Conservation (phyloP, 169 alveolate genomes). For the Plasmodium coatneyi region DNA sequence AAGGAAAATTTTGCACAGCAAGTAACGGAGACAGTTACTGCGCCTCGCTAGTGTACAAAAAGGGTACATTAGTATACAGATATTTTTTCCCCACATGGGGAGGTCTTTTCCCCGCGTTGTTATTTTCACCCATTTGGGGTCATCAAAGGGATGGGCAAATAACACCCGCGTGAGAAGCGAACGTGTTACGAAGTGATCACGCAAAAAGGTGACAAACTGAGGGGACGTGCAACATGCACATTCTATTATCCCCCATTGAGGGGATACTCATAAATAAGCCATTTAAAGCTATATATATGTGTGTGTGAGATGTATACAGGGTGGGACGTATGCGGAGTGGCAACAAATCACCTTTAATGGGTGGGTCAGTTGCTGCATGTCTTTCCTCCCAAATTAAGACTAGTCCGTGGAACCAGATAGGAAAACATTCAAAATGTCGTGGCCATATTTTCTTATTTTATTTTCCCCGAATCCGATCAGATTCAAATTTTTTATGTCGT, state of each 20-base stretch:
- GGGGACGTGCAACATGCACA: not conserved
- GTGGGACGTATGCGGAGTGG: not conserved
- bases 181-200: not conserved
- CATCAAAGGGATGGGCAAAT: not conserved
- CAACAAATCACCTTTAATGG: not conserved
- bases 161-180: not conserved
- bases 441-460: conserved; percentile 64
- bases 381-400: not conserved
- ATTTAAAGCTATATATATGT: not conserved
- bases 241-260: not conserved
- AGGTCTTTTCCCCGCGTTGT: not conserved
- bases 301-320: not conserved
- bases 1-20: not conserved
- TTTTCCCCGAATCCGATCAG: conserved; percentile 64
- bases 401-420: conserved; percentile 8
- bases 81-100: not conserved
- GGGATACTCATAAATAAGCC: not conserved
- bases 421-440: conserved; percentile 35
- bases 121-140: not conserved
- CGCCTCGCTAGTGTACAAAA: not conserved
- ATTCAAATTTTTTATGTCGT: conserved; percentile 38
- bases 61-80: not conserved
- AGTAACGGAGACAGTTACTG: not conserved
- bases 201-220: not conserved
- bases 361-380: not conserved